Percentiles rank a stretch among this genome's conserved stretches.
These are phyloP conservation scores for Eucalyptus urophylla DNA, from an alignment of 345 rosid genomes.

Conservation along the genomic window DNA sequence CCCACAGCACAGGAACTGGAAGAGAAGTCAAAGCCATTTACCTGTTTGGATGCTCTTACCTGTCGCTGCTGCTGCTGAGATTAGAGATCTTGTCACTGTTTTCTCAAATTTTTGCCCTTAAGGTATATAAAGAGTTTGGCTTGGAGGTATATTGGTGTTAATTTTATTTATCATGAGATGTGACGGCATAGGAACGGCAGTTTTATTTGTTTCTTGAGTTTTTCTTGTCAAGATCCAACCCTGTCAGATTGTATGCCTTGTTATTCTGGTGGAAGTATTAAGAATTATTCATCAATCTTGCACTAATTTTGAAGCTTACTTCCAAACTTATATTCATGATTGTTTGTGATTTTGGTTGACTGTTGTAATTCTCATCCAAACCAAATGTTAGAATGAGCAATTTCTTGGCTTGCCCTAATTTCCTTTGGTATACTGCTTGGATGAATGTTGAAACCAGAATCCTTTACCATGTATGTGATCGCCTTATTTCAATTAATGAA, in stretches of 20 bases:
- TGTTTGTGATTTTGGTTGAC: background rate
- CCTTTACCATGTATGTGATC: background rate
- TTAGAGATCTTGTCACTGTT: background rate
- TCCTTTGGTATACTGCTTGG: background rate
- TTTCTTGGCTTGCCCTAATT: background rate
- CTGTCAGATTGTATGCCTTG: background rate
- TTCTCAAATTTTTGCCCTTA: background rate
- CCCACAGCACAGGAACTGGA: conserved; percentile 59
- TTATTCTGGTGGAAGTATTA: background rate
- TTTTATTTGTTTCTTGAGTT: background rate
- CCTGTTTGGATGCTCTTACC: conserved; percentile 57
- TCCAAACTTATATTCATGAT: background rate
- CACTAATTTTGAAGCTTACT: background rate
- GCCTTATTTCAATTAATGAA: background rate
- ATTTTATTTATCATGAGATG: background rate
- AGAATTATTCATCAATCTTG: background rate
- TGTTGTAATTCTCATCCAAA: background rate
- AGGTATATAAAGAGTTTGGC: background rate
- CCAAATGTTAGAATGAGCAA: background rate
- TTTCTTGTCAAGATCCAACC: background rate
- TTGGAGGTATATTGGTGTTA: background rate
- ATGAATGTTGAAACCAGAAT: background rate
- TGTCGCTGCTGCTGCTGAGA: conserved; percentile 72
- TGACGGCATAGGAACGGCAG: background rate
- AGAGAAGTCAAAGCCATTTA: conserved; percentile 62